Evolutionary conservation across 2,329 filamentous ascomycete genomes (phyloP), one percentile per base, ranked within the genome.

Genomic region (Exserohilum turcica): DNA sequence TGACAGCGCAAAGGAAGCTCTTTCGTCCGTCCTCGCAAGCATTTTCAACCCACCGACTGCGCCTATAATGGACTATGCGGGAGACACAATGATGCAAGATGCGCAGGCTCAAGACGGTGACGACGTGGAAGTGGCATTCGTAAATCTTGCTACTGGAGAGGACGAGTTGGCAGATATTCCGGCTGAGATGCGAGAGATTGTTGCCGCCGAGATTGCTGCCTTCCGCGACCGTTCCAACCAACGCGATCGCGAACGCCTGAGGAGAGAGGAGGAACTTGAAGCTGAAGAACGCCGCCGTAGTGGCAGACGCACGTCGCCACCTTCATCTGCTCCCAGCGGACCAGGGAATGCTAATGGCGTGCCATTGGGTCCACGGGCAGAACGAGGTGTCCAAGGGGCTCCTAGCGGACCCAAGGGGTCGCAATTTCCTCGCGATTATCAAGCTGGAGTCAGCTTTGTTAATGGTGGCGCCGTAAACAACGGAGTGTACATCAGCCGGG

Each of bases 121-220:
- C 35, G 84, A 86, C 48, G 86, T 91, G 5, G 92, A 96, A 74
- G 88, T 97, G 33, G 88, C 96, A 60, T 96, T 92, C 52, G 96
- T 97, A 54, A 88, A 92, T 3, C 82, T 96, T 28, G 85, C 65
- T 13, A 66, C 73, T 9, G 69, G 89, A 46, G 94, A 99, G 59
- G 95, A 99, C 68, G 94, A 99, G 69, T 81, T 99, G 38, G 88
- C 92, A 16, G 94, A 99, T 67, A 97, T 99, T 42, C 94, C 94
- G 0, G 88, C 91, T 0, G 94, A 97, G 71, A 95, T 96, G 91
- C 87, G 94, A 19, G 94, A 96, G 71, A 92, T 91, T 0, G 94
- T 99, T 13, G 91, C 94, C 0, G 88, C 88, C 52, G 95, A 99
- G 73, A 99, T 99, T 66, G 87, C 91, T 0, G 90, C 92, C 0